phyloP scores from a whole-genome alignment of 306 rosid species.

The Quercus agrifolia region DNA sequence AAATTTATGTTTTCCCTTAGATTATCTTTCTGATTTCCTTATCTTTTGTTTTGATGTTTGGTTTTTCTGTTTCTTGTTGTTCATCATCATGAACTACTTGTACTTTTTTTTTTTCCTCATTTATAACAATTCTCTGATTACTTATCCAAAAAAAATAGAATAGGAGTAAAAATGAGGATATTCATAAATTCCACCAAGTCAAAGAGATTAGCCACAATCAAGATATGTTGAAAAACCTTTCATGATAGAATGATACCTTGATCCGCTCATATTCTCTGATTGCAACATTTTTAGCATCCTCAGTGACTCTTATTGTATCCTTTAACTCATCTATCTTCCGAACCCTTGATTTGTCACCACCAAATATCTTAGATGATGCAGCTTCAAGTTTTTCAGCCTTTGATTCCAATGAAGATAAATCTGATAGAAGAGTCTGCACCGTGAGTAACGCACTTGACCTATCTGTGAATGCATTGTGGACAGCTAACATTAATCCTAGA shows the following conservation, averaged over 20 bases:
- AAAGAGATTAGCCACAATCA: neutral
- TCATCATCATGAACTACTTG: too few species aligned
- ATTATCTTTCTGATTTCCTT: too few species aligned
- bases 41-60: too few species aligned
- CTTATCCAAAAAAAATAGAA: neutral
- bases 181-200: neutral
- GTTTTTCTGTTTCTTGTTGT: too few species aligned
- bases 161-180: neutral
- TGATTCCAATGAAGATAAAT: constrained; percentile 63
- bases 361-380: constrained; percentile 87
- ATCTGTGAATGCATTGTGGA: constrained; percentile 82
- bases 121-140: too few species aligned
- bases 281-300: constrained; percentile 84
- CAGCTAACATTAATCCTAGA: constrained; percentile 91
- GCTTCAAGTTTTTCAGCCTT: constrained; percentile 90
- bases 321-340: constrained; percentile 81
- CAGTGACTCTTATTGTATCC: constrained; percentile 71
- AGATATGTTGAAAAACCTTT: neutral
- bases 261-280: constrained; percentile 83
- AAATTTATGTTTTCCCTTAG: too few species aligned
- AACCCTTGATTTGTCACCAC: constrained; percentile 74
- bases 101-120: too few species aligned
- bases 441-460: constrained; percentile 86
- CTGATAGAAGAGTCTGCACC: constrained; percentile 86
- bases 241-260: constrained; percentile 48